Percentiles rank a stretch among this genome's conserved stretches.
phyloP scores from a whole-genome alignment of 2,329 filamentous ascomycete genomes.

The Leptosphaerulina australis region DNA sequence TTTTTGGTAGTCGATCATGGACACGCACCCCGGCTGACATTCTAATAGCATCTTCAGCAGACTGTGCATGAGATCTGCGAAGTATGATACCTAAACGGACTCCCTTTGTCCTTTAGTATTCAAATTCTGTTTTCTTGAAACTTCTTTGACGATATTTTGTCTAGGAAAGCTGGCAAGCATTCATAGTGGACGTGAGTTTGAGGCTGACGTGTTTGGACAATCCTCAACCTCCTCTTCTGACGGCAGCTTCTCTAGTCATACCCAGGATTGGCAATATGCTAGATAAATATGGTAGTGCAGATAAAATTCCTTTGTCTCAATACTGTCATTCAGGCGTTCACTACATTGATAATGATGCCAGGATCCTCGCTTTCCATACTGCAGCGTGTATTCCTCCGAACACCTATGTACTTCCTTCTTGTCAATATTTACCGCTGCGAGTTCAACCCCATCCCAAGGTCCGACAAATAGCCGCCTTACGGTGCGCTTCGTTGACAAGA shows the following conservation, averaged over 20 bases:
- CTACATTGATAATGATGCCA: background rate
- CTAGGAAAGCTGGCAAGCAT: background rate
- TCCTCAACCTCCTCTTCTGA: background rate
- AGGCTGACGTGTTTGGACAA: slow-evolving; percentile 8
- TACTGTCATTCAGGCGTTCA: background rate
- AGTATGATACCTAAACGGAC: background rate
- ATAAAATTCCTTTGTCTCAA: no score
- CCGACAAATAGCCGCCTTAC: background rate
- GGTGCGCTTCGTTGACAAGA: background rate
- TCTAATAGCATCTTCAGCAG: no score
- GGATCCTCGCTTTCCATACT: no score
- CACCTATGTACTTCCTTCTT: background rate
- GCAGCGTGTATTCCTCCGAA: no score
- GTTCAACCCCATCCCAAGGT: background rate
- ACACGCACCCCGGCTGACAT: no score
- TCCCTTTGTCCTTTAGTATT: background rate
- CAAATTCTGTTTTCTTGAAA: no score
- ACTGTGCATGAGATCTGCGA: no score
- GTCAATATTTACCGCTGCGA: background rate
- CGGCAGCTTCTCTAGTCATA: background rate
- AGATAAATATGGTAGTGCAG: background rate
- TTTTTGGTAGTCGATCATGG: no score
- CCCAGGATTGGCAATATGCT: background rate
- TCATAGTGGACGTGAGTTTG: slow-evolving; percentile 1
- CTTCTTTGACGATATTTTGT: background rate